Base-by-base conservation (phyloP, 208 protist genomes). In the Trichomonas vaginalis region DNA sequence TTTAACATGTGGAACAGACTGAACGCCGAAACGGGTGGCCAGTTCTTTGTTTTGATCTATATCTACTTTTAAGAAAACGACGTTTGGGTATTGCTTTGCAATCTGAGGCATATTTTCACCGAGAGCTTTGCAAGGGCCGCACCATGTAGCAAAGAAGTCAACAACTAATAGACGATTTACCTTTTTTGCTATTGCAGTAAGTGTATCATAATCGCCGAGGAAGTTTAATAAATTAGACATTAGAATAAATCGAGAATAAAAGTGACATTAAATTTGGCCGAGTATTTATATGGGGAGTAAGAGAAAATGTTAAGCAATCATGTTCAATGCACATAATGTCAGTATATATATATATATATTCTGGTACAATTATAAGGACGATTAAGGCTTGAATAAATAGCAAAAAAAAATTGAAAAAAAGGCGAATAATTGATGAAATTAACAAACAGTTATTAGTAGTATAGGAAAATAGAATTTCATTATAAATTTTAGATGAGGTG, bases 131-230 rank as follows among this genome's bases (percentile, higher is more conserved):
- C 86, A 92, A 39, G 86, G 86, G 17, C 45, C 45, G 32, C 86
- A 92, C 86, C 86, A 92, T 48, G 86, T 92, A 0, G 86, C 86
- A 51, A 92, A 92, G 27, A 92, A 92, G 39, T 92, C 86, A 21
- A 92, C 40, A 47, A 92, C 86, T n/a, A 92, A 2, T 15, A 92
- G 45, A 1, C 86, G 32, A 10, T 88, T 3, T 21, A 42, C 14
- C 39, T 88, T 88, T 9, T 88, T 88, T 0, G 14, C 82, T 9
- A 45, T 45, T 6, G 37, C 9, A n/a, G 17, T 35, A 23, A 88
- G 40, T 2, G 82, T 88, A 2, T 88, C 39, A 23, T 88, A 88
- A 40, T 88, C 40, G 32, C 82, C 82, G 8, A 42, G 17, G 32
- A 88, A 40, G 37, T 88, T 88, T 0, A 88, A 8, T 9, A 88